Base-by-base conservation (phyloP, 139 green algal species). In the Closterium sp. region DNA sequence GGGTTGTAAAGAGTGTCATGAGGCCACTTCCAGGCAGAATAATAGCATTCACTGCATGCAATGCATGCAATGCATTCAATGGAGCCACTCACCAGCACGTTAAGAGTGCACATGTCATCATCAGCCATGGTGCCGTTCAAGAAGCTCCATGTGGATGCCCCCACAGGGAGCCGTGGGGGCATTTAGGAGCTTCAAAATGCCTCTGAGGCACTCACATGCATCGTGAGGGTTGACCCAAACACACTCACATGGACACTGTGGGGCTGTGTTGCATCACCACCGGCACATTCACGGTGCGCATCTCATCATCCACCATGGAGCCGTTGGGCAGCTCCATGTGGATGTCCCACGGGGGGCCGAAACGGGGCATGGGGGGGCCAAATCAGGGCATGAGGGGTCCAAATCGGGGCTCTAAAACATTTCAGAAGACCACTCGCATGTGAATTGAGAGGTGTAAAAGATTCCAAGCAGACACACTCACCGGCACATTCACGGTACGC, bases 111-210 rank as follows among this genome's bases (percentile, higher is more conserved):
- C 91, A 98, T 97, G 94, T 98, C 96, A 33, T 98, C 94, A 89
- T 98, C 96, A n/a, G 92, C 95, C 96, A 98, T 97, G 86, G 96
- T 97, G 85, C 96, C 96, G 84, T 98, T n/a, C n/a, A 6, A 96
- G 96, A 90, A 98, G 94, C 85, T 97, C 96, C 93, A 97, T 96
- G 89, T 97, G 96, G 84, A 98, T 97, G 92, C 97, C 95, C 96
- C 96, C n/a, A n/a, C n/a, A n/a, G n/a, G n/a, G n/a, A n/a, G n/a
- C n/a, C n/a, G n/a, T n/a, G n/a, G n/a, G n/a, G n/a, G n/a, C n/a
- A n/a, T n/a, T n/a, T n/a, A n/a, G n/a, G n/a, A n/a, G n/a, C n/a
- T n/a, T n/a, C n/a, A n/a, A n/a, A n/a, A n/a, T n/a, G n/a, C n/a
- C n/a, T n/a, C n/a, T n/a, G n/a, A 83, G 12, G 64, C 64, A 83